phyloP scores from a whole-genome alignment of 2,329 filamentous ascomycete species.

The Penicillium sp. region DNA sequence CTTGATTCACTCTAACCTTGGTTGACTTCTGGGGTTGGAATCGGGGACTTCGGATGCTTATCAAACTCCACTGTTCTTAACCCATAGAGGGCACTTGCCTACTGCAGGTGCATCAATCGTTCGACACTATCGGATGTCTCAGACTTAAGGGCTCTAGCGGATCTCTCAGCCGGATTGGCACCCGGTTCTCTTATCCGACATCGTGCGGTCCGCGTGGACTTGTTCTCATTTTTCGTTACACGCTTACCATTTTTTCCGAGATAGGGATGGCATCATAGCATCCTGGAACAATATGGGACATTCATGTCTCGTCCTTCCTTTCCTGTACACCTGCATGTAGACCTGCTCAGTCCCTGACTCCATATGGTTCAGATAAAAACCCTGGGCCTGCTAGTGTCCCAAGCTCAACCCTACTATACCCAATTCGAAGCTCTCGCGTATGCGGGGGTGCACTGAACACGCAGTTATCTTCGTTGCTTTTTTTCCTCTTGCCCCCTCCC shows the following conservation, averaged over 20 bases:
- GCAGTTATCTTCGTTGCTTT: constrained; percentile 8
- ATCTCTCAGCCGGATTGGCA: constrained; percentile 14
- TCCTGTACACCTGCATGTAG: neutral
- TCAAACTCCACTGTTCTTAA: constrained; percentile 8
- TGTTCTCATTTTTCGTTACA: neutral
- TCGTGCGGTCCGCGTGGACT: constrained; percentile 2
- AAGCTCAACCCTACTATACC: constrained; percentile 5
- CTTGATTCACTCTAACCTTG: neutral
- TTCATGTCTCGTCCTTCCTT: neutral
- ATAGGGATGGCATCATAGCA: neutral
- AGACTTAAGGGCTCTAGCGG: constrained; percentile 13
- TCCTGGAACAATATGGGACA: neutral
- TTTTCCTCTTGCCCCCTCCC: neutral
- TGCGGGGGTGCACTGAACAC: constrained; percentile 16
- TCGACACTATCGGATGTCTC: constrained; percentile 20
- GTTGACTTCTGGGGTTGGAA: neutral
- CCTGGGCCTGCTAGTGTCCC: constrained; percentile 5
- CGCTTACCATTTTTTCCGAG: neutral
- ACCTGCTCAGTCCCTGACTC: neutral
- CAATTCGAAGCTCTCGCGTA: constrained; percentile 2
- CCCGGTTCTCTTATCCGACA: constrained; percentile 11
- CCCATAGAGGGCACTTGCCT: constrained; percentile 4
- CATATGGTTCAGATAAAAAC: neutral
- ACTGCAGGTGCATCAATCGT: constrained; percentile 13
- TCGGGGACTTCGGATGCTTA: neutral